A percentile compares a stretch with the other conserved stretches of the same genome.
These are phyloP conservation scores for Lycium ferocissimum DNA, from an alignment of 257 asterid genomes.

Conservation along the genomic window DNA sequence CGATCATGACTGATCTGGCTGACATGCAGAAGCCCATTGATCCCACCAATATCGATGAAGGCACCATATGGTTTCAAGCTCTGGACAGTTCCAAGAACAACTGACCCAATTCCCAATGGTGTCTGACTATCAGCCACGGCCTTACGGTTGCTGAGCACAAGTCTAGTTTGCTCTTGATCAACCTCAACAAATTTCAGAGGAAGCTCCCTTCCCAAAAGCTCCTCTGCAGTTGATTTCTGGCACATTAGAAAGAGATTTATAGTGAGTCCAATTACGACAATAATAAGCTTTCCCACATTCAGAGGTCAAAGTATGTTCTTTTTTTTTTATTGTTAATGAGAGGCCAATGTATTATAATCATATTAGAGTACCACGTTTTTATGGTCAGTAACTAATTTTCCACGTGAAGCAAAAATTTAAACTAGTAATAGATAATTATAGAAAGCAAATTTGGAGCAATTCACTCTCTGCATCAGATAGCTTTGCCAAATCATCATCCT, in stretches of 20 bases:
- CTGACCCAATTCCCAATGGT: slow-evolving; percentile 94
- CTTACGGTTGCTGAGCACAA: slow-evolving; percentile 90
- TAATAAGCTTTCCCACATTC: background rate
- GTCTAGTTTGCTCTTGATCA: slow-evolving; percentile 84
- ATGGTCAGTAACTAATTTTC: slow-evolving; percentile 6
- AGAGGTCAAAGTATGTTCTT: too few relatives aligned
- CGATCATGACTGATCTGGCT: slow-evolving; percentile 98
- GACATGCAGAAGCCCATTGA: slow-evolving; percentile 90
- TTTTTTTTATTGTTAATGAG: too few relatives aligned
- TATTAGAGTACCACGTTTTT: background rate
- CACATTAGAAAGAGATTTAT: background rate
- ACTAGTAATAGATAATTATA: background rate
- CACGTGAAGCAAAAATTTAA: background rate
- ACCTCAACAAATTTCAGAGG: slow-evolving; percentile 92
- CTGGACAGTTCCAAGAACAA: slow-evolving; percentile 91
- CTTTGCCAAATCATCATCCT: too few relatives aligned
- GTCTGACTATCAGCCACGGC: slow-evolving; percentile 98
- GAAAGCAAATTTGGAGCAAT: background rate
- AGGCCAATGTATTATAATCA: too few relatives aligned
- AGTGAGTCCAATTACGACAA: background rate
- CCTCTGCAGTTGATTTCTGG: slow-evolving; percentile 93
- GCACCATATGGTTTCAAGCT: slow-evolving; percentile 98
- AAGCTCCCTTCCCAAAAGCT: slow-evolving; percentile 77
- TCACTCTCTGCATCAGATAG: too few relatives aligned
- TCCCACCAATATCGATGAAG: slow-evolving; percentile 94